These are phyloP conservation scores for Pilaira anomala DNA, from an alignment of 192 early-diverging fungal genomes.

Conservation along the genomic window DNA sequence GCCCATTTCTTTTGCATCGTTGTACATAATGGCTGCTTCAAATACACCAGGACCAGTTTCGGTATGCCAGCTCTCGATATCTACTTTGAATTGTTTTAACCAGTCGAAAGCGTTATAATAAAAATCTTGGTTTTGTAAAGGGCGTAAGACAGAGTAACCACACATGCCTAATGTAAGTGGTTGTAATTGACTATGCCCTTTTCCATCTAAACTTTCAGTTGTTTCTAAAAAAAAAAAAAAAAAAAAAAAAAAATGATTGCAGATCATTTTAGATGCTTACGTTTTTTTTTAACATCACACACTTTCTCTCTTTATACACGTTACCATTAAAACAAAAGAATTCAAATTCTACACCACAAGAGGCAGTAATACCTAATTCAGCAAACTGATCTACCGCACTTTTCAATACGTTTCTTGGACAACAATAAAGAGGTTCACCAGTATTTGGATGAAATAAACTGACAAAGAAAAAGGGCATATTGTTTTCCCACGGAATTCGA, in stretches of 20 bases:
- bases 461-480: slow-evolving; percentile 70
- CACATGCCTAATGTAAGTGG: slow-evolving; percentile 80
- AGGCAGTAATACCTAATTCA: slow-evolving; percentile 38
- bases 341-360: slow-evolving; percentile 65
- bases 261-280: too few relatives aligned
- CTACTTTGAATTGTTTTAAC: slow-evolving; percentile 53
- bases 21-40: slow-evolving; percentile 73
- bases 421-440: slow-evolving; percentile 51
- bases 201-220: slow-evolving; percentile 56
- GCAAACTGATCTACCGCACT: slow-evolving; percentile 38
- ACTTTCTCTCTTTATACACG: too few relatives aligned
- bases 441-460: slow-evolving; percentile 61
- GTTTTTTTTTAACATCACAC: too few relatives aligned
- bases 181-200: slow-evolving; percentile 51
- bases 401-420: slow-evolving; percentile 62
- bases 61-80: slow-evolving; percentile 76
- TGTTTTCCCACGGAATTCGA: slow-evolving; percentile 69
- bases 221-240: slow-evolving; percentile 51
- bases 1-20: slow-evolving; percentile 53
- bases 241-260: background rate
- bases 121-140: slow-evolving; percentile 62
- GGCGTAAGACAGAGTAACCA: slow-evolving; percentile 73
- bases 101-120: slow-evolving; percentile 70
- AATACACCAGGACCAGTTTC: slow-evolving; percentile 84
- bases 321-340: slow-evolving; percentile 81